Evolutionary conservation across 2,329 filamentous ascomycete genomes (phyloP), one percentile per base, ranked within the genome.

Genomic region (Sporothrix sp.): DNA sequence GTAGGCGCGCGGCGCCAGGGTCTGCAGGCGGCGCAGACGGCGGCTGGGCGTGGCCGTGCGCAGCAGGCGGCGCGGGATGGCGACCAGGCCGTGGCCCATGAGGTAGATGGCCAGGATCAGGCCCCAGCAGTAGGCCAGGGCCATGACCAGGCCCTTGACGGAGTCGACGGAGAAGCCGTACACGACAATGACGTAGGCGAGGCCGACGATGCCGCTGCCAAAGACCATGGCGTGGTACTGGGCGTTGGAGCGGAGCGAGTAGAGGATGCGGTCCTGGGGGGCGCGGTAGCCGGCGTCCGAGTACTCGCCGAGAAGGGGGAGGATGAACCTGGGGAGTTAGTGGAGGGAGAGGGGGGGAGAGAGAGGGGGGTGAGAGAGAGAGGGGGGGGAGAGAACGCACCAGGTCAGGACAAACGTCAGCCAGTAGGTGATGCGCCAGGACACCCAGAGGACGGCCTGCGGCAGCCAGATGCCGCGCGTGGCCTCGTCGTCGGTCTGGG

Each of bases 371-470:
- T 28, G 25, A 28, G 10, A 25, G 6, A 21, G n/a, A 14, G 6
- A 32, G 44, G 39, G 50, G 38, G 10, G 21, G 53, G 18, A 25
- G 6, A 16, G 5, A 38, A 59, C 74, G 46, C 71, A 91, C 93
- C 93, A 98, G 51, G 91, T 97, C 62, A 98, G 70, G 46, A 83
- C 81, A 68, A 98, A 98, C 0, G 91, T 97, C 50, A 98, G 74
- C 93, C 93, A 98, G 69, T 98, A 98, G 18, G 85, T 84, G 57
- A 98, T 91, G 63, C 91, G 80, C 93, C 93, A 98, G 52, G 85
- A 84, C 21, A 96, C 87, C 61, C 94, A 73, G 44, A 96, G 73
- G 25, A 90, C 77, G 45, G 82, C 72, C 57, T 85, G 75, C 5
- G 87, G 85, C 30, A 98, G 76, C 87, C 90, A 96, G 62, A 98